These are phyloP conservation scores for Chlorella sp. DNA, from an alignment of 139 green algal genomes.

Conservation along the genomic window DNA sequence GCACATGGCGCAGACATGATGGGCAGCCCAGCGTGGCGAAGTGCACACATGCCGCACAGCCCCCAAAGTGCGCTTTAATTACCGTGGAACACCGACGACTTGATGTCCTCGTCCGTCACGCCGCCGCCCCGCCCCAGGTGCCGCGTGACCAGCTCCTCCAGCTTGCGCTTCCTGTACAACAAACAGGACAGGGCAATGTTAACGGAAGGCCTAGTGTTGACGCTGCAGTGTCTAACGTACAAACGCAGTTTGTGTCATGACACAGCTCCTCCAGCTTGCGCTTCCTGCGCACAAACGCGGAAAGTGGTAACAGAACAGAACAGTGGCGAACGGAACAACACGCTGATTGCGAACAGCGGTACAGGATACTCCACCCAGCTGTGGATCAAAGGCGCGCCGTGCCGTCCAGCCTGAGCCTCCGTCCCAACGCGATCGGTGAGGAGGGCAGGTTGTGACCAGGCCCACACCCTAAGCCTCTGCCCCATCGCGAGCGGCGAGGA, in stretches of 20 bases:
- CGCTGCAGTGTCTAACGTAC: neutral
- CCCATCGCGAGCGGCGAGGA: no score
- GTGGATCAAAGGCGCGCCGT: no score
- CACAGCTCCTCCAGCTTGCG: neutral
- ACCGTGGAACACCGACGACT: slow-evolving; percentile 18
- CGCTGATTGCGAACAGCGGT: no score
- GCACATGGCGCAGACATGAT: no score
- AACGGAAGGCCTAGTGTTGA: neutral
- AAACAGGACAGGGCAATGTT: neutral
- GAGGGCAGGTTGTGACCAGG: no score
- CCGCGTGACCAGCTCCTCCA: slow-evolving; percentile 30
- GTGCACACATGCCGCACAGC: no score
- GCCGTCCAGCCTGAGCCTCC: neutral
- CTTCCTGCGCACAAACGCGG: no score
- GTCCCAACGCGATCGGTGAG: no score
- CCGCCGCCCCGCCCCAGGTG: slow-evolving; percentile 10
- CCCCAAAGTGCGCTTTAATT: neutral
- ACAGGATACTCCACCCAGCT: no score
- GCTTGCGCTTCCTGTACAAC: slow-evolving; percentile 24
- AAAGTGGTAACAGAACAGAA: neutral
- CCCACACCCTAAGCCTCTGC: no score
- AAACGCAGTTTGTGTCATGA: no score
- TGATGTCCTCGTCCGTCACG: slow-evolving; percentile 32
- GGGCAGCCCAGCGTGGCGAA: no score
- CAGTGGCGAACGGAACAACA: neutral